phyloP scores from a whole-genome alignment of 768 basidiomycete species.

The Serendipita sp. region DNA sequence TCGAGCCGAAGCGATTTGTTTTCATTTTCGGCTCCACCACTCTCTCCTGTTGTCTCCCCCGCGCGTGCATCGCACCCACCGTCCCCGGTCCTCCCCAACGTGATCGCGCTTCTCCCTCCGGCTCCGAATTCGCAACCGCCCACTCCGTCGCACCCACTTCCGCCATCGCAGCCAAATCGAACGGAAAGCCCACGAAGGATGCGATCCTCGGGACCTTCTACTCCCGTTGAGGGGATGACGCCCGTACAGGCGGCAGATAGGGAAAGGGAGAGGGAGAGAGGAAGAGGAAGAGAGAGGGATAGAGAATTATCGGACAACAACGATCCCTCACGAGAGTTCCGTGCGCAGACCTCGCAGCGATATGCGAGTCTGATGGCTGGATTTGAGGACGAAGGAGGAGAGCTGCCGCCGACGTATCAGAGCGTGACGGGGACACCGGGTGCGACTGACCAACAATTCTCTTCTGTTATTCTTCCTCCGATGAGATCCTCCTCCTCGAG shows the following conservation, averaged over 20 bases:
- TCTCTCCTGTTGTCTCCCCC: neutral
- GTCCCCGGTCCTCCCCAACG: neutral
- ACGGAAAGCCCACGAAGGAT: neutral
- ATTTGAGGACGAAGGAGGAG: neutral
- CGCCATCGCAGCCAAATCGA: no score
- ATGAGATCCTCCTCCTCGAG: neutral
- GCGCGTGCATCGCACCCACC: neutral
- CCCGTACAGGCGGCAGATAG: no score
- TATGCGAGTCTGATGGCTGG: constrained; percentile 3
- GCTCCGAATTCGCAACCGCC: neutral
- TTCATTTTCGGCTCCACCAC: neutral
- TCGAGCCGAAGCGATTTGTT: neutral
- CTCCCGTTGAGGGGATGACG: neutral
- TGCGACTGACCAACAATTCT: neutral
- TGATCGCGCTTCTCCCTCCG: neutral
- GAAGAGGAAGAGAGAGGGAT: no score
- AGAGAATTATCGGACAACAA: no score
- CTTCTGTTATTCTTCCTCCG: neutral
- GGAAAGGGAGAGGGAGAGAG: no score
- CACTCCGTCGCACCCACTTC: neutral
- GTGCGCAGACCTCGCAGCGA: neutral
- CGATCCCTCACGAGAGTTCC: neutral
- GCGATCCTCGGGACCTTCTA: neutral
- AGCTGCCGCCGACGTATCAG: neutral
- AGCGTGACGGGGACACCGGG: neutral